Evolutionary conservation across 2,329 filamentous ascomycete species (phyloP).

Genomic region (Tolypocladium sp.): DNA sequence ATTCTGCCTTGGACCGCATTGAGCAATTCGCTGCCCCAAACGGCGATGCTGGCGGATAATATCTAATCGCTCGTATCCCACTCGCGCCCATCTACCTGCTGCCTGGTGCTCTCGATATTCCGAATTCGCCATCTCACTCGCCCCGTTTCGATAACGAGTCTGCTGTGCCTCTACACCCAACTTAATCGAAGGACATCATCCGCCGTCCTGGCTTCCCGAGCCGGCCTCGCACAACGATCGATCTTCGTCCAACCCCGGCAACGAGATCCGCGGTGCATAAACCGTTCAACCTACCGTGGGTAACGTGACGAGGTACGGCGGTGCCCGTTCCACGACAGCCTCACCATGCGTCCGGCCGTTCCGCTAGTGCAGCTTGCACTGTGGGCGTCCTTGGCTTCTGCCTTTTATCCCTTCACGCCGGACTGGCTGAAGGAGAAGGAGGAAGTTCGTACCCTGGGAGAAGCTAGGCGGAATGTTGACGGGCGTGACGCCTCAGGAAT

Average conservation of each 20-base stretch:
- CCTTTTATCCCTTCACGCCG: conserved; percentile 39
- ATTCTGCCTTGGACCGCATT: not conserved
- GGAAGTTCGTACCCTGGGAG: conserved; percentile 7
- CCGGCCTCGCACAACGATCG: conserved; percentile 1
- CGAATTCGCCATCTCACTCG: not conserved
- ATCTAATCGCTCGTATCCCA: not conserved
- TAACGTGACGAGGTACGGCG: conserved; percentile 1
- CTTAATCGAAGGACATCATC: not conserved
- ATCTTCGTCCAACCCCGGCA: not conserved
- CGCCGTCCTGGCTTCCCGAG: not conserved
- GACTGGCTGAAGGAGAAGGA: conserved; percentile 22
- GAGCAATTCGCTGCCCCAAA: not conserved
- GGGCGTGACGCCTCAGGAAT: conserved; percentile 13
- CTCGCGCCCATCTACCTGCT: not conserved
- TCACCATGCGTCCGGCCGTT: conserved; percentile 30
- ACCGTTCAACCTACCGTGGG: not conserved
- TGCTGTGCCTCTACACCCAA: not conserved
- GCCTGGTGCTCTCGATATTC: not conserved
- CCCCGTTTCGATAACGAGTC: not conserved
- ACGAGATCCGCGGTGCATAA: not conserved
- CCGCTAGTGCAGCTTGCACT: conserved; percentile 37
- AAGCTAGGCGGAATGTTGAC: conserved; percentile 14
- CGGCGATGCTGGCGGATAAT: not conserved
- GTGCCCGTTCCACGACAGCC: not conserved
- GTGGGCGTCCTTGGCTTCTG: conserved; percentile 34